phyloP scores from a whole-genome alignment of 768 basidiomycete genomes.

The Leucosporidium scottii region DNA sequence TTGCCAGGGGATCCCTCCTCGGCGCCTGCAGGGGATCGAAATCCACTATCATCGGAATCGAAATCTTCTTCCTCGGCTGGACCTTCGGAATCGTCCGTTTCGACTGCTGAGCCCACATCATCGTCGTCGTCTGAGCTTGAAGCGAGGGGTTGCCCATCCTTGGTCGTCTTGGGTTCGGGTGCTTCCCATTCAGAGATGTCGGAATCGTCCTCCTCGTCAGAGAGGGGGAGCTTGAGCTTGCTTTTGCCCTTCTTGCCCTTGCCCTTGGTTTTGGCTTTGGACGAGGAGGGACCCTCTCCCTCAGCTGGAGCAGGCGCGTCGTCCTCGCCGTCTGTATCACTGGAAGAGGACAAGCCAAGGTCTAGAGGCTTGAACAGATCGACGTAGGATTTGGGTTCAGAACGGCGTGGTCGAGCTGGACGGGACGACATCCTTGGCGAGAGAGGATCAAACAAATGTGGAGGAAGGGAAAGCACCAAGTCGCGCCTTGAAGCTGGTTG shows the following conservation, averaged over 20 bases:
- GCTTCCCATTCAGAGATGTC: not conserved
- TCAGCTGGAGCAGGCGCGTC: too few species aligned
- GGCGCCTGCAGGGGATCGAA: not conserved
- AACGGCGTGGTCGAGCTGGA: not conserved
- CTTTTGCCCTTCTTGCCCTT: not conserved
- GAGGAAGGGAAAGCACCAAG: too few species aligned
- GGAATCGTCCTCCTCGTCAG: not conserved
- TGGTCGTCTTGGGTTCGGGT: not conserved
- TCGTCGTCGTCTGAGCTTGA: not conserved
- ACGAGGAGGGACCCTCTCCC: too few species aligned
- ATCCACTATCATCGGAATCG: not conserved
- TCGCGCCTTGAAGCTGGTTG: too few species aligned
- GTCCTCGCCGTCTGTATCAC: not conserved
- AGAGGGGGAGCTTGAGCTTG: not conserved
- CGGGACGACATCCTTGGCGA: too few species aligned
- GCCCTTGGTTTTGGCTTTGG: too few species aligned
- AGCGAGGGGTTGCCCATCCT: not conserved
- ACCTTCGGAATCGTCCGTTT: not conserved
- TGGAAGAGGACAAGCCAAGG: not conserved
- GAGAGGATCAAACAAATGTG: too few species aligned
- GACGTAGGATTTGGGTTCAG: not conserved
- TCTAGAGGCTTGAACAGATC: not conserved
- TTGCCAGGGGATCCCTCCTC: too few species aligned
- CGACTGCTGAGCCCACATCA: not conserved
- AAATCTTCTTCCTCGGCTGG: not conserved